Conservation (phyloP, 345 rosid species). For the Bruguiera gymnorhiza region DNA sequence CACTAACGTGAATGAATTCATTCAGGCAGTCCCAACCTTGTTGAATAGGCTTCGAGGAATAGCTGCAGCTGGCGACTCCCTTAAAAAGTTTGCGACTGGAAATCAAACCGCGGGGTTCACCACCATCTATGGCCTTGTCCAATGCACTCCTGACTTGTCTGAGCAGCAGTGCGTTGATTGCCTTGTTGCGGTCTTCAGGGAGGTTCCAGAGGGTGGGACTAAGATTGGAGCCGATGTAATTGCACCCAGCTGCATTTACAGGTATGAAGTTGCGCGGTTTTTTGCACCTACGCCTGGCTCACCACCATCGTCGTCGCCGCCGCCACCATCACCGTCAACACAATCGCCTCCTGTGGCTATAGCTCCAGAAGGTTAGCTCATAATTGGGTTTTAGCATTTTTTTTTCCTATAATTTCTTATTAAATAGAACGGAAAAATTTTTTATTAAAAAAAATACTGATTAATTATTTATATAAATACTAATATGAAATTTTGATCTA, state of each 20-base stretch:
- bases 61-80: constrained; percentile 31
- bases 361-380: neutral
- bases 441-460: too few species aligned
- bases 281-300: neutral
- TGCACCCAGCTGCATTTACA: neutral
- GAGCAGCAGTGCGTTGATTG: constrained; percentile 18
- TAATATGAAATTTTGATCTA: too few species aligned
- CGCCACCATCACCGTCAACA: neutral
- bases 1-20: constrained; percentile 20
- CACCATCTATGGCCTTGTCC: constrained; percentile 33
- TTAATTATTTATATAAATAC: too few species aligned
- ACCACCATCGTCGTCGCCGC: neutral
- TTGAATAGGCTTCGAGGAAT: constrained; percentile 17
- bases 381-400: too few species aligned
- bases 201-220: neutral
- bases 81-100: constrained; percentile 45
- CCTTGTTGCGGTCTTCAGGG: neutral
- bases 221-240: neutral
- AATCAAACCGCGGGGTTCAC: neutral
- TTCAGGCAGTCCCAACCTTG: constrained; percentile 9
- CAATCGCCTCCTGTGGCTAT: neutral
- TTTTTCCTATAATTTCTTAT: too few species aligned
- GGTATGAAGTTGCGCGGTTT: neutral
- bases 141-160: constrained; percentile 47
- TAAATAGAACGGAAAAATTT: too few species aligned